These are phyloP conservation scores for Emmonsiellopsis sp. DNA, from an alignment of 2,329 filamentous ascomycete genomes.

Conservation along the genomic window DNA sequence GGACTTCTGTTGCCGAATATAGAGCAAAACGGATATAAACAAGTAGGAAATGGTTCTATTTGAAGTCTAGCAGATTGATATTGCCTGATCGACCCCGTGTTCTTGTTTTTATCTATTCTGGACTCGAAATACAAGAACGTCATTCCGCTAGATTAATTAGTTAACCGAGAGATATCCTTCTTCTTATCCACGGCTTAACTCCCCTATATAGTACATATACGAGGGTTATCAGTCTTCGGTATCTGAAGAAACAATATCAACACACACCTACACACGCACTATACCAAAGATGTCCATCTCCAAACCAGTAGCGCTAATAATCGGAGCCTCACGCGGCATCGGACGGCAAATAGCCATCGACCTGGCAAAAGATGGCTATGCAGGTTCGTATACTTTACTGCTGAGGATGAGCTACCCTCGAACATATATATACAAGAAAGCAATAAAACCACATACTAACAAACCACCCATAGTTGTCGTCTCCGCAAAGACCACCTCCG, in stretches of 20 bases:
- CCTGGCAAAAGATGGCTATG: conserved; percentile 60
- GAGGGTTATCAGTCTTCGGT: no score
- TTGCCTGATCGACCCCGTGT: no score
- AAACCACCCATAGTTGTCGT: conserved; percentile 53
- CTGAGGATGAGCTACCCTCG: background rate
- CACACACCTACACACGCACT: background rate
- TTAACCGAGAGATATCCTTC: no score
- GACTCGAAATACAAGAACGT: no score
- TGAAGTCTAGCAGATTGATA: no score
- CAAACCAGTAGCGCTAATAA: conserved; percentile 53
- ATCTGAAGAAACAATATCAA: no score
- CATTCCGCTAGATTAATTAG: no score
- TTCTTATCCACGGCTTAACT: no score
- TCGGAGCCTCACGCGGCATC: conserved; percentile 71
- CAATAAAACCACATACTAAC: background rate
- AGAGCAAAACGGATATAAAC: background rate
- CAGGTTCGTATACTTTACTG: conserved; percentile 41
- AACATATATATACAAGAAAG: background rate
- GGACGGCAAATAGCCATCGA: conserved; percentile 72
- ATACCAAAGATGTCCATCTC: conserved; percentile 1
- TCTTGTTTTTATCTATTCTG: no score
- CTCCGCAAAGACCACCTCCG: conserved; percentile 63
- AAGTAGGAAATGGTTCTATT: no score
- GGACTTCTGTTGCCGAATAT: background rate
- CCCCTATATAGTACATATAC: no score